Base-by-base conservation (phyloP, 139 green algal species). In the Haematococcus sp. region DNA sequence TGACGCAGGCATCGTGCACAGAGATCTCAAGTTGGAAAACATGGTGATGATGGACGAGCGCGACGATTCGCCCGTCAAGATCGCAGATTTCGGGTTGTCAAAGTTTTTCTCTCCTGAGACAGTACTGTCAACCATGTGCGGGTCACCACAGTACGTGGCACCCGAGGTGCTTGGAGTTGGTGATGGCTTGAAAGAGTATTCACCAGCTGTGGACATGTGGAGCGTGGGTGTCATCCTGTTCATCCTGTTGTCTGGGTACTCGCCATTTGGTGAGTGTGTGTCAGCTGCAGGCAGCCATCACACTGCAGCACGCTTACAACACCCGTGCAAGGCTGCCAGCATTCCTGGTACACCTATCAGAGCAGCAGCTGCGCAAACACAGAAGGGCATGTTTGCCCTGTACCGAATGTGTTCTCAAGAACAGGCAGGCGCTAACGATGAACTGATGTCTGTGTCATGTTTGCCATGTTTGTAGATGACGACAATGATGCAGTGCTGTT, bases 11-110 rank as follows among this genome's bases (percentile, higher is more conserved):
- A 92, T 96, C 34, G 87, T 92, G 13, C 89, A 94, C 76, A 79
- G 91, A 19, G 91, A 96, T 79, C 67, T 96, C 16, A 96, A 96
- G 82, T 82, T 94, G 54, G 91, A 96, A 63, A 96, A 96, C 77
- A 88, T 96, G 71, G 78, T 96, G n/a, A 86, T 96, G 82, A 54
- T 84, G n/a, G 81, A 90, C 69, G 77, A 90, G 27, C 68, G 67
- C 0, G 79, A 91, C 44, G 83, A 91, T 34, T 83, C 80, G 1
- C 76, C 83, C 3, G 86, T 96, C 54, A 96, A 93, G 74, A 94
- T 94, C 65, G 88, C 88, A 0, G 91, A 96, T 77, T 96, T 96
- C 77, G 91, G 91, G 20, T 77, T 95, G 9, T 88, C 82, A 74
- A 93, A 93, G 77, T 91, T 92, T 78, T 93, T 95, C 65, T 81